Evolutionary conservation across 768 basidiomycete genomes (phyloP).

Genomic region (Lactarius akahatsu): DNA sequence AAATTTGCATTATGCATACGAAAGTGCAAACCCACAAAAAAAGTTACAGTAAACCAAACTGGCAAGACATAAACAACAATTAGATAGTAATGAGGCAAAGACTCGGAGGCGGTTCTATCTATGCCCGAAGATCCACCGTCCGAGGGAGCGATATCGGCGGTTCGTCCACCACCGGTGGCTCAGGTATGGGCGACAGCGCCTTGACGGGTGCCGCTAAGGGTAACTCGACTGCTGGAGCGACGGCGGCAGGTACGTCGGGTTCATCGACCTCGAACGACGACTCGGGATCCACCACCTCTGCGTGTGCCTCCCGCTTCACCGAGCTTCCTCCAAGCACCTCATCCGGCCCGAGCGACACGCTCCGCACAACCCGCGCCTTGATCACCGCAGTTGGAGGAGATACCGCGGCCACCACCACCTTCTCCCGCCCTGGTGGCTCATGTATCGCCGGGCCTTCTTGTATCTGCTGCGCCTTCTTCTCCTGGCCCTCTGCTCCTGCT

Average conservation of each 20-base stretch:
- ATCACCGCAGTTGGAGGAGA: constrained; percentile 1
- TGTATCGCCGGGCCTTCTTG: constrained; percentile 2
- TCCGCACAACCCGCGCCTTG: constrained; percentile 30
- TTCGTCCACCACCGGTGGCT: constrained; percentile 25
- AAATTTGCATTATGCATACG: constrained; percentile 5
- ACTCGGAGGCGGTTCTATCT: constrained; percentile 24
- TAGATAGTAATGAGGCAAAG: background rate
- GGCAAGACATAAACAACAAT: background rate
- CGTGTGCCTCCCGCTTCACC: constrained; percentile 15
- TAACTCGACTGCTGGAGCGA: background rate
- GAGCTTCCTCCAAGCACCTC: background rate
- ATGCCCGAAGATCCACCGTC: constrained; percentile 35
- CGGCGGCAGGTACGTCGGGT: background rate
- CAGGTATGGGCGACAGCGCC: constrained; percentile 14
- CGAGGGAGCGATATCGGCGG: constrained; percentile 28
- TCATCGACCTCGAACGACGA: background rate
- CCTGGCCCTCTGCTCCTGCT: constrained; percentile 3
- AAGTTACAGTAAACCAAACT: background rate
- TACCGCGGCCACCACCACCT: background rate
- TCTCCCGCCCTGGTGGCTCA: background rate
- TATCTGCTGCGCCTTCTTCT: constrained; percentile 24
- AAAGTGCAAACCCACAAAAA: constrained; percentile 3
- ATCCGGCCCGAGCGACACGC: constrained; percentile 29
- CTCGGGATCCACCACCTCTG: background rate
- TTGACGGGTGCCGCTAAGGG: constrained; percentile 7